Conservation (phyloP, 2,329 filamentous ascomycete genomes). For the Sphaerulina musiva region DNA sequence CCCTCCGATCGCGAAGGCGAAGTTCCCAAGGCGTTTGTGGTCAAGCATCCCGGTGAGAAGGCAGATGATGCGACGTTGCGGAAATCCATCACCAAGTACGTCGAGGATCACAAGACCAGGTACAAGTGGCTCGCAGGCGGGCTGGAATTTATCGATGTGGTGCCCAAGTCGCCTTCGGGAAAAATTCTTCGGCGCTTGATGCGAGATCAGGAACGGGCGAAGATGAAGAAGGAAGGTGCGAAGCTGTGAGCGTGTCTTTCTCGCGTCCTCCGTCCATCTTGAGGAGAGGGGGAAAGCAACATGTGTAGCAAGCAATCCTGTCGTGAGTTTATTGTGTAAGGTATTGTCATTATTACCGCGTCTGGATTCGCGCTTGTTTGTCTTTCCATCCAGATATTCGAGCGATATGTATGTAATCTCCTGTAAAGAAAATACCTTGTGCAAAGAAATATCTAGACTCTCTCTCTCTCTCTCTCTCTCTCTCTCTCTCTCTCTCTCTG, state of each 20-base stretch:
- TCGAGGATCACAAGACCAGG: conserved; percentile 55
- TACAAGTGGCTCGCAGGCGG: conserved; percentile 59
- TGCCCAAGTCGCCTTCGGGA: conserved; percentile 57
- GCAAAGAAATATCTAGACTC: no score
- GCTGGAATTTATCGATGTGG: conserved; percentile 50
- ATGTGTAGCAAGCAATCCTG: no score
- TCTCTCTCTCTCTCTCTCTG: no score
- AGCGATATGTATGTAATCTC: no score
- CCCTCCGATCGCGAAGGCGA: conserved; percentile 58
- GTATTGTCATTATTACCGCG: no score
- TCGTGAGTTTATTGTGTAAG: no score
- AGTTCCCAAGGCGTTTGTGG: conserved; percentile 58
- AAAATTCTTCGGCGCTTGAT: conserved; percentile 60
- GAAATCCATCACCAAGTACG: conserved; percentile 51
- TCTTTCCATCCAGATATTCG: no score
- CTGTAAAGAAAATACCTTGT: no score
- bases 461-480: no score
- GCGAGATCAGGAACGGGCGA: conserved; percentile 66
- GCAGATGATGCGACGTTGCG: conserved; percentile 46
- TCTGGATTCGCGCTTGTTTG: no score
- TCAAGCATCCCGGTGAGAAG: conserved; percentile 48
- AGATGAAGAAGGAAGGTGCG: conserved; percentile 55
- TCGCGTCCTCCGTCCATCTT: not conserved
- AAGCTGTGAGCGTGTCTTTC: conserved; percentile 51
- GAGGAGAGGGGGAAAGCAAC: no score